Evolutionary conservation across 106 monocot genomes (phyloP), one percentile per base, ranked within the genome.

Genomic region (Allium fistulosum): DNA sequence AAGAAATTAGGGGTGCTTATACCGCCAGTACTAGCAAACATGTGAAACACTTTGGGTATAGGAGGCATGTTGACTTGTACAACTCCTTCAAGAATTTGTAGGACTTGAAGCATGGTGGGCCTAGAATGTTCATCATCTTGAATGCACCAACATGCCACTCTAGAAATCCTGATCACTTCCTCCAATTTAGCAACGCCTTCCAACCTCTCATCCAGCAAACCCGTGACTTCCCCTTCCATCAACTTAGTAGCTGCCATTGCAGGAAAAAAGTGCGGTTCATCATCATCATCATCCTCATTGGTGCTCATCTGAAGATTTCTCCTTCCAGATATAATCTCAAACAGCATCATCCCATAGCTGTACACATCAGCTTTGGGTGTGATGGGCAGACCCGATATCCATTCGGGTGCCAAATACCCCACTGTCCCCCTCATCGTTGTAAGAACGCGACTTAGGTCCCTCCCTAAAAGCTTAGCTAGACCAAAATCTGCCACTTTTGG

Each of bases 131-230:
- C 53, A 55, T 55, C 53, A 55, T 55, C 53, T 55, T 55, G 53
- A 55, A 55, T 55, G 53, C 53, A 55, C 53, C 53, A 55, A 55
- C 53, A 55, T 12, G 53, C 53, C 11, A 55, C 15, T 15, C 3
- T 55, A 55, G 13, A 55, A 55, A 15, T 15, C 15, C 53, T 11
- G 15, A 55, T 15, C 13, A 55, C 53, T 15, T 55, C 53, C 15
- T 55, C 53, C 53, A 55, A 55, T 55, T 55, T 55, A 55, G 53
- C 53, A 55, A 55, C 53, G 11, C 53, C 53, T 55, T 15, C 53
- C 53, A 55, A 15, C 53, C 53, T 55, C 15, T 15, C 15, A 55
- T 55, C 53, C 15, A 55, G 6, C 53, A 15, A 55, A 6, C 53
- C 15, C 53, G 15, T 5, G 6, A 55, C 15, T 12, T 55, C 53